Base-by-base conservation (phyloP, 140 eudicot genomes). In the Cichorium intybus region DNA sequence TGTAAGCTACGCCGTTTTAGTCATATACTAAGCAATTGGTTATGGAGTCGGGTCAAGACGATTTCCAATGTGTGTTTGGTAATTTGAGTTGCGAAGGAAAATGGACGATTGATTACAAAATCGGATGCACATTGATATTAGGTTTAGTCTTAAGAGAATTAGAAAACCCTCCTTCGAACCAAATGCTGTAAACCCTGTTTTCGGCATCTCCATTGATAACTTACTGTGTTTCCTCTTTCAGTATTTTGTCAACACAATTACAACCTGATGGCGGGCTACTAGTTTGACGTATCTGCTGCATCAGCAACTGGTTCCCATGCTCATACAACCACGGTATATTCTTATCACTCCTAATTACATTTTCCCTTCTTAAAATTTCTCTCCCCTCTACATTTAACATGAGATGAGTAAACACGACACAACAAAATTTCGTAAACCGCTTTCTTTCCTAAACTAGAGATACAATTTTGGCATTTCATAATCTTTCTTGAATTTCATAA, bases 291-390 rank as follows among this genome's bases (percentile, higher is more conserved):
- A n/a, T 27, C 22, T 47, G 68, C 23, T 21, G 31, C 60, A 34
- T 49, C 62, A 50, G 31, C 70, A 35, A 61, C 55, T 61, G 63
- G 45, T 16, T 14, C 62, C 50, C 62, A 71, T 71, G 76, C 70
- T 61, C 70, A 16, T 71, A 54, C 76, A 71, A 2, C 50, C 50
- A 35, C 47, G 63, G 76, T 71, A 61, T 50, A 7, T 18, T 46
- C 31, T 21, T 24, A 60, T 43, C 35, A 20, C 66, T 12, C 23
- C 6, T 10, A 7, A 12, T 37, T 7, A 59, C 20, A 12, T 10
- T 16, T 33, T 34, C 31, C 17, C 14, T 14, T 41, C 20, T 57
- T 21, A 2, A 21, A 22, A 10, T 24, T 62, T 43, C 11, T 39
- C 4, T 39, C 2, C 46, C 46, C 3, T 5, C 17, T 11, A 39